Base-by-base conservation (phyloP, 1,284 basidiomycete species). In the Microbotryum silenes-acaulis region DNA sequence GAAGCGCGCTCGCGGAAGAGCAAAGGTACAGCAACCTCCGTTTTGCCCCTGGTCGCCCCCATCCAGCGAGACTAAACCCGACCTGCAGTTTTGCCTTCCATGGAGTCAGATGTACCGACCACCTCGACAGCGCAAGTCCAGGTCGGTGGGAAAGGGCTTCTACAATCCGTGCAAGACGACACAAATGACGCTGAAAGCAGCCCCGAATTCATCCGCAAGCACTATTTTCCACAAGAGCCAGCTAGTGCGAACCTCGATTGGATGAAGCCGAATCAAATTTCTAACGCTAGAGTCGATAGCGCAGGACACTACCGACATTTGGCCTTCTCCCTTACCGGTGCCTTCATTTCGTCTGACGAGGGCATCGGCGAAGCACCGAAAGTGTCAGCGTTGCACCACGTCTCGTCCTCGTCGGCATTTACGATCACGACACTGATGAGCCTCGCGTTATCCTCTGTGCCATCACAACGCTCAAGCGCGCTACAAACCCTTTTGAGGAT, bases 151-250 rank as follows among this genome's bases (percentile, higher is more conserved):
- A 42, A 56, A 55, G 47, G 45, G 56, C 49, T 14, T 45, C 55
- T 47, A 50, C 49, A 44, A 47, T 20, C 5, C 37, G 37, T 16
- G 37, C 37, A 16, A 42, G 16, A 18, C 42, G 51, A 18, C 16
- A 62, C 56, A 9, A 55, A 51, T 6, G 57, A 58, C 4, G 85
- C 86, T 61, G 84, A 87, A 71, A 88, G 87, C 6, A 85, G 85
- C 0, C 84, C 89, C 6, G 88, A 91, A 72, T 81, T 86, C 67
- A 92, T 94, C 67, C 85, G 89, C 51, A 80, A 80, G 37, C 84
- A 84, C 44, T 97, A 86, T 78, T 97, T 97, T 74, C 89, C 92
- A 0, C 75, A 82, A 61, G 82, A 78, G 54, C 74, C 77, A 5
- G 62, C 81, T 0, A 81, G 85, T 25, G 76, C 82, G 2, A 78